phyloP scores from a whole-genome alignment of 495 filamentous ascomycete genomes.

The Talaromyces stipitatus region DNA sequence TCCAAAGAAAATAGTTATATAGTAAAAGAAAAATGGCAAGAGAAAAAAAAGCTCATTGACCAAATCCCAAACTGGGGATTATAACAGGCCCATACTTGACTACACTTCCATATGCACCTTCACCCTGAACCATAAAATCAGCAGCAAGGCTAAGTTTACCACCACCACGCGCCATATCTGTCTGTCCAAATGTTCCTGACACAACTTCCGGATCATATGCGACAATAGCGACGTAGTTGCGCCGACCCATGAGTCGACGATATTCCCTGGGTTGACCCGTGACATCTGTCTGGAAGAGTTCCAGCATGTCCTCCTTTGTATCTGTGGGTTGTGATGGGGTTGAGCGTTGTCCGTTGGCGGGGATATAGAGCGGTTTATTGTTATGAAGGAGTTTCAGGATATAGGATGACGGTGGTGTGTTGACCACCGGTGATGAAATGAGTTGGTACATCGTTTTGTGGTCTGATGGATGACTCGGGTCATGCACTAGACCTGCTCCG shows the following conservation, averaged over 20 bases:
- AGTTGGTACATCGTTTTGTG: constrained; percentile 99
- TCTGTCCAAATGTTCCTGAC: constrained; percentile 43
- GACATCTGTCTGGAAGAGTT: constrained; percentile 91
- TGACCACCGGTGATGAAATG: constrained; percentile 85
- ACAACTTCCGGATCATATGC: constrained; percentile 84
- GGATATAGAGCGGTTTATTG: constrained; percentile 83
- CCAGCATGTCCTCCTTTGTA: constrained; percentile 99
- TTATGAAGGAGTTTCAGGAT: constrained; percentile 83
- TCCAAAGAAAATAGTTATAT: neutral
- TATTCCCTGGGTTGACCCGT: constrained; percentile 71
- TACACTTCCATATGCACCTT: constrained; percentile 66
- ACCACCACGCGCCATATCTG: constrained; percentile 30
- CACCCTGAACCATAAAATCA: constrained; percentile 96
- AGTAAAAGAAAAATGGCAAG: neutral
- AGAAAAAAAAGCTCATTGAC: constrained; percentile 26
- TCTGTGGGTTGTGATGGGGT: constrained; percentile 46
- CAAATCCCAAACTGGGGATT: constrained; percentile 86
- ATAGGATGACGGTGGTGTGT: constrained; percentile 74
- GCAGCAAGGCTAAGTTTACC: constrained; percentile 83
- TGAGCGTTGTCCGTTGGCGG: constrained; percentile 80
- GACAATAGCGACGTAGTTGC: constrained; percentile 92
- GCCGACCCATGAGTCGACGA: constrained; percentile 81
- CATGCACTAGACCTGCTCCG: constrained; percentile 90
- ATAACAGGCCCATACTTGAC: constrained; percentile 97
- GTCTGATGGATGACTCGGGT: constrained; percentile 80